phyloP scores from a whole-genome alignment of 73 alveolate species.

The Tetrahymena borealis region DNA sequence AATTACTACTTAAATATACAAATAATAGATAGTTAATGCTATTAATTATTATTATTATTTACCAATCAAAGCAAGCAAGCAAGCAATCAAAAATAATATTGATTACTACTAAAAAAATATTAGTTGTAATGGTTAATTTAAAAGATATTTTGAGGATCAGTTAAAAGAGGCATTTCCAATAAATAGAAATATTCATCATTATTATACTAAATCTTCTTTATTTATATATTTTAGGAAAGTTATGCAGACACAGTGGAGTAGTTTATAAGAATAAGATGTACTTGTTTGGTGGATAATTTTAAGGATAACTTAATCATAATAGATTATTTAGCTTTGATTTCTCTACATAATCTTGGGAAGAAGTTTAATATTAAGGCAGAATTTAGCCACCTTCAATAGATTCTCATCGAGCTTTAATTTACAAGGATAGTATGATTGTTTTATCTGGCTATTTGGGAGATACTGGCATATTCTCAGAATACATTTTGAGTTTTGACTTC shows the following conservation, averaged over 20 bases:
- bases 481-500: not conserved
- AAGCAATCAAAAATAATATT: too few relatives aligned
- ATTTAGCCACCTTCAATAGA: not conserved
- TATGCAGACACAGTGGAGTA: slow-evolving; percentile 90
- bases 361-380: not conserved
- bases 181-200: too few relatives aligned
- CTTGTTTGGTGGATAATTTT: slow-evolving; percentile 65
- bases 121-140: too few relatives aligned
- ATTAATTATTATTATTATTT: too few relatives aligned
- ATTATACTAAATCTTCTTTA: not conserved
- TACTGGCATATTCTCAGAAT: not conserved
- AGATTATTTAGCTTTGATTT: not conserved
- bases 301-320: slow-evolving; percentile 44
- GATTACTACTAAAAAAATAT: too few relatives aligned
- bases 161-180: too few relatives aligned
- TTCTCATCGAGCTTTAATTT: not conserved
- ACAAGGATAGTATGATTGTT: not conserved
- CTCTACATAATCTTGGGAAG: not conserved
- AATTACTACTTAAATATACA: too few relatives aligned
- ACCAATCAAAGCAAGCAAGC: too few relatives aligned
- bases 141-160: too few relatives aligned
- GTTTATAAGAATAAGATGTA: slow-evolving; percentile 53
- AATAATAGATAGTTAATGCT: too few relatives aligned
- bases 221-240: slow-evolving; percentile 36
- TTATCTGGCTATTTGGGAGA: not conserved